Base-by-base conservation (phyloP, 2,329 filamentous ascomycete species). In the Aureobasidium melanogenum region DNA sequence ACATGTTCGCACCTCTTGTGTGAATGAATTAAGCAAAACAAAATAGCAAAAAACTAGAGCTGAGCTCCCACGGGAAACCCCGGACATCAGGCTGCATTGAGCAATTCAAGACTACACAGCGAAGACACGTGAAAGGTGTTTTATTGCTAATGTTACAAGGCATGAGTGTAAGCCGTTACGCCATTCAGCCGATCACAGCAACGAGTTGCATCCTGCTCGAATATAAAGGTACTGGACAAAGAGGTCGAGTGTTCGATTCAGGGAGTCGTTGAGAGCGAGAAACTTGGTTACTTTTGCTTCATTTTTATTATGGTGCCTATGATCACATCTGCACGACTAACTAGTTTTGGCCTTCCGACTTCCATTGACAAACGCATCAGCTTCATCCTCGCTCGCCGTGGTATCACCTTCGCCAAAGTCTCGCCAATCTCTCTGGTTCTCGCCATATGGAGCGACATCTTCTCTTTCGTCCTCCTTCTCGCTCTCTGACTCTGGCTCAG, bases 401-500 rank as follows among this genome's bases (percentile, higher is more conserved):
- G 52, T 62, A n/a, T 51, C 61, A n/a, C 47, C 47, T n/a, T 43
- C 47, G n/a, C 54, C 52, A 46, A 36, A 57, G 9, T 38, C 46
- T 28, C 46, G 48, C 52, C 54, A 57, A 26, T 50, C 60, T 14
- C 52, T 26, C 24, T 56, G 38, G 6, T 34, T 32, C 1, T 12
- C 24, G 7, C 50, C 50, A 30, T 54, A 54, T 10, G 43, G 41
- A 10, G 54, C 46, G 14, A 36, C 47, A 24, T 51, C 54, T 30
- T 52, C 44, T 5, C 39, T 58, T n/a, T 68, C 63, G 14, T 64
- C 60, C 28, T 67, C 69, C 14, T 61, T 64, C 56, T 71, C 70
- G 24, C 54, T 50, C 5, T 72, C 73, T 4, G 66, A 66, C 8
- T 64, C 65, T 15, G 65, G 64, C 62, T 79, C 77, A 63, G 79